Base-by-base conservation (phyloP, 176 grass and related monocot genomes). In the Eleusine coracana region DNA sequence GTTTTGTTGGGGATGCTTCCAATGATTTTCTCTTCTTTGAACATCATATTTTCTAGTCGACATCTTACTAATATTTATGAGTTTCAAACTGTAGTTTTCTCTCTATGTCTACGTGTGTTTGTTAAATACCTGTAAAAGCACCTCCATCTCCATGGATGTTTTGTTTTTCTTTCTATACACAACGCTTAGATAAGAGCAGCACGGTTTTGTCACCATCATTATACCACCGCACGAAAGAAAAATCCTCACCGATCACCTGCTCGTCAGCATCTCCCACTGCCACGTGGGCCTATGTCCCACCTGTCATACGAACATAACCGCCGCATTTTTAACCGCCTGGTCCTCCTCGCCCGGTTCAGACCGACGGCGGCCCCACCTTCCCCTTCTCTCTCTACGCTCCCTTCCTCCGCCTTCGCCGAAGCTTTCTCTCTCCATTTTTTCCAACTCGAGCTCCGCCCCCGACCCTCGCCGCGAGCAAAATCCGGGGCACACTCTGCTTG, bases 361-460 rank as follows among this genome's bases (percentile, higher is more conserved):
- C 73, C 64, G 78, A 87, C 78, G 80, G 80, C 66, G 86, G 82
- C 86, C 80, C 86, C 73, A 83, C 55, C 74, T 36, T 38, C 62
- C 48, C 50, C 50, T 69, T 39, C 85, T 82, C 71, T 74, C 71
- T 74, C 28, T 74, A 54, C 71, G 28, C 71, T 54, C 48, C 48
- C 70, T 31, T 79, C 84, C 86, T 88, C 80, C 80, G 80, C 40
- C 80, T 83, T 83, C 86, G 49, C 66, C 86, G 86, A 88, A 71
- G 28, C 86, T 40, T 70, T 50, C 60, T 80, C 63, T 66, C 77
- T 62, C 37, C 36, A 46, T 73, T 75, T 67, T 77, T 55, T 63
- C 79, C 66, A 69, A 69, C 73, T 82, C 55, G 52, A 82, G 54
- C 64, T 71, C 73, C 42, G 49, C 83, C 64, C 52, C 62, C 72